These are phyloP conservation scores for Neohortaea acidophila DNA, from an alignment of 495 filamentous ascomycete species.

Conservation along the genomic window DNA sequence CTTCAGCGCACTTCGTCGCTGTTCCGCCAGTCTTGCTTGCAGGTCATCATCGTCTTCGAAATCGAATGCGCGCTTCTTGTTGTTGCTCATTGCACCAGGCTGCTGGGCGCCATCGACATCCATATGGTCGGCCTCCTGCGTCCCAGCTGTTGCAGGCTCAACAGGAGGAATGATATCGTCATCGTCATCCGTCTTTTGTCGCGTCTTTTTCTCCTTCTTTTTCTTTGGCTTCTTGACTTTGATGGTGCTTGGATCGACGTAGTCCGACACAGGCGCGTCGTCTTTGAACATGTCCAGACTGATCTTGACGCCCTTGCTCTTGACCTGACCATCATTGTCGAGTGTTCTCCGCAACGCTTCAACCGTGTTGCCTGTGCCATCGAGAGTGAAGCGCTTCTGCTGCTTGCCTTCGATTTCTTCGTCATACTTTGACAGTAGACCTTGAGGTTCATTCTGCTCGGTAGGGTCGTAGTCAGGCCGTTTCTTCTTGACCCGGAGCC, in stretches of 20 bases:
- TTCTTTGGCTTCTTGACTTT: constrained; percentile 91
- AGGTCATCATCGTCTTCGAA: constrained; percentile 90
- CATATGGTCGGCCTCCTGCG: constrained; percentile 44
- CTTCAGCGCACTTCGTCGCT: constrained; percentile 69
- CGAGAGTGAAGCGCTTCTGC: constrained; percentile 72
- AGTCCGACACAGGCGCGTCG: constrained; percentile 64
- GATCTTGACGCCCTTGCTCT: constrained; percentile 51
- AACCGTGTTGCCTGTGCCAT: constrained; percentile 50
- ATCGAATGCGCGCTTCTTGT: constrained; percentile 47
- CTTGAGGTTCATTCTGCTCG: constrained; percentile 49
- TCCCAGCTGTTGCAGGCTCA: constrained; percentile 25
- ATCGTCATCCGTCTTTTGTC: constrained; percentile 52
- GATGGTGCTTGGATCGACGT: constrained; percentile 67
- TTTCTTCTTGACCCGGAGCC: constrained; percentile 76
- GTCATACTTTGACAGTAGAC: constrained; percentile 76
- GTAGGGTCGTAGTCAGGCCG: constrained; percentile 79
- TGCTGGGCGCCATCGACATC: constrained; percentile 48
- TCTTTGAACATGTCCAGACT: constrained; percentile 58
- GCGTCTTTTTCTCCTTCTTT: constrained; percentile 47
- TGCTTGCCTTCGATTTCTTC: constrained; percentile 91
- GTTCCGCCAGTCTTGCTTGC: constrained; percentile 65
- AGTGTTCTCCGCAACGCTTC: constrained; percentile 49
- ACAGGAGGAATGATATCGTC: constrained; percentile 50
- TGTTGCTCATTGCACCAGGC: constrained; percentile 23
- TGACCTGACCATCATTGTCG: constrained; percentile 36